A percentile compares a stretch with the other conserved stretches of the same genome.
These are phyloP conservation scores for Echium plantagineum DNA, from an alignment of 257 asterid genomes.

Conservation along the genomic window DNA sequence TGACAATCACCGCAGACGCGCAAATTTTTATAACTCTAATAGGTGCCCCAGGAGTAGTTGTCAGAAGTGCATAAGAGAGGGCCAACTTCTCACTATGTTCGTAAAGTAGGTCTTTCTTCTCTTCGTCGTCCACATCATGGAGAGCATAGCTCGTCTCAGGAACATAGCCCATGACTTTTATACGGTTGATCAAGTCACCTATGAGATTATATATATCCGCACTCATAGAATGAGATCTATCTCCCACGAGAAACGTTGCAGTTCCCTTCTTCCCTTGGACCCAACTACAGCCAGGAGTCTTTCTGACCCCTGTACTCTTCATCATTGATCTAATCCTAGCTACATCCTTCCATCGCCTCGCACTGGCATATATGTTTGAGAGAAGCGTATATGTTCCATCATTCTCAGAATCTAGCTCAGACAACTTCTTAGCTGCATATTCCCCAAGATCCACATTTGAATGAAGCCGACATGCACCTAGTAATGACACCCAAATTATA, in stretches of 20 bases:
- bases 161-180: conserved; percentile 70
- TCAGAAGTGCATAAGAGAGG: conserved; percentile 77
- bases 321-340: conserved; percentile 58
- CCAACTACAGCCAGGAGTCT: conserved; percentile 96
- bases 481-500: conserved; percentile 62
- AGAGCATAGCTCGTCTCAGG: conserved; percentile 83
- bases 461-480: conserved; percentile 82
- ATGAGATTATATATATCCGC: conserved; percentile 46
- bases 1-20: conserved; percentile 93
- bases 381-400: conserved; percentile 81
- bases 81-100: conserved; percentile 97
- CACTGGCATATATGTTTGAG: conserved; percentile 73
- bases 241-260: conserved; percentile 63
- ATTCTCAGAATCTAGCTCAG: conserved; percentile 60
- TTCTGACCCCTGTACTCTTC: conserved; percentile 64
- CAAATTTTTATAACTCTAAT: conserved; percentile 85
- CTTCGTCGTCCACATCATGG: conserved; percentile 95
- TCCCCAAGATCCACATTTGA: conserved; percentile 82
- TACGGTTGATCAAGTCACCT: conserved; percentile 44
- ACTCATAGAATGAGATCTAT: conserved; percentile 70
- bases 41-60: conserved; percentile 62
- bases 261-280: conserved; percentile 77
- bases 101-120: conserved; percentile 59
- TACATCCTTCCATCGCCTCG: conserved; percentile 85
- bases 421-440: conserved; percentile 40